These are phyloP conservation scores for Hawksworthiomyces lignivorus DNA, from an alignment of 2,329 filamentous ascomycete species.

Conservation along the genomic window DNA sequence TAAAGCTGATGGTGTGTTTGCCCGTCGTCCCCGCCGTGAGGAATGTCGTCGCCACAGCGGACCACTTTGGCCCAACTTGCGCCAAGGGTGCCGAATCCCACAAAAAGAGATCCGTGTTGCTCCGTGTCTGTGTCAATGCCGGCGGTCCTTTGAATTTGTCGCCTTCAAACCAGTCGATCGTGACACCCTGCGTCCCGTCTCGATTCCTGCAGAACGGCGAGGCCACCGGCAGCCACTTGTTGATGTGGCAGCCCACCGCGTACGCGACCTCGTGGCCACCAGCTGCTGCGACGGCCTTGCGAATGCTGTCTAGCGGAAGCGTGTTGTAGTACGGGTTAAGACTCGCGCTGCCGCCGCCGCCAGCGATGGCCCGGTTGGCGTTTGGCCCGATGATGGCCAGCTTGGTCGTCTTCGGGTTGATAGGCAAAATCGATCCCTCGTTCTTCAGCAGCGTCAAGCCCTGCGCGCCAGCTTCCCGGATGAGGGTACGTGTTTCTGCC, in stretches of 20 bases:
- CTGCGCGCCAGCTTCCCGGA: conserved; percentile 53
- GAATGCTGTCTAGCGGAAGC: conserved; percentile 56
- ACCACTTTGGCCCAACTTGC: conserved; percentile 55
- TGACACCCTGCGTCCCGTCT: conserved; percentile 52
- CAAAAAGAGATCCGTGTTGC: conserved; percentile 60
- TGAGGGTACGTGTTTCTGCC: conserved; percentile 50
- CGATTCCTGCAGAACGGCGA: conserved; percentile 50
- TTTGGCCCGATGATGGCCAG: conserved; percentile 62
- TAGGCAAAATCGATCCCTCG: conserved; percentile 49
- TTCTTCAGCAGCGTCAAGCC: conserved; percentile 60
- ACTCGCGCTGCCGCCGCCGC: conserved; percentile 59
- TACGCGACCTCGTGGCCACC: conserved; percentile 48
- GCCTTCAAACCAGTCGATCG: conserved; percentile 56
- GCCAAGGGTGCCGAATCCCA: conserved; percentile 60
- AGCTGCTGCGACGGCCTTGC: conserved; percentile 34
- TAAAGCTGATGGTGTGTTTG: conserved; percentile 59
- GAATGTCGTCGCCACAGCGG: conserved; percentile 52
- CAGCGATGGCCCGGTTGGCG: conserved; percentile 59
- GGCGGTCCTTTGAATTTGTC: conserved; percentile 54
- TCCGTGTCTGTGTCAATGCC: conserved; percentile 48
- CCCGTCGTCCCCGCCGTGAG: conserved; percentile 52
- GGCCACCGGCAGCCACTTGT: conserved; percentile 59
- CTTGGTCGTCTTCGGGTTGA: conserved; percentile 45
- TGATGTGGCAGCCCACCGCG: conserved; percentile 54
- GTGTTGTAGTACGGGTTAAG: conserved; percentile 63